Base-by-base conservation (phyloP, 75 land plant species). In the Isoetes taiwanensis region DNA sequence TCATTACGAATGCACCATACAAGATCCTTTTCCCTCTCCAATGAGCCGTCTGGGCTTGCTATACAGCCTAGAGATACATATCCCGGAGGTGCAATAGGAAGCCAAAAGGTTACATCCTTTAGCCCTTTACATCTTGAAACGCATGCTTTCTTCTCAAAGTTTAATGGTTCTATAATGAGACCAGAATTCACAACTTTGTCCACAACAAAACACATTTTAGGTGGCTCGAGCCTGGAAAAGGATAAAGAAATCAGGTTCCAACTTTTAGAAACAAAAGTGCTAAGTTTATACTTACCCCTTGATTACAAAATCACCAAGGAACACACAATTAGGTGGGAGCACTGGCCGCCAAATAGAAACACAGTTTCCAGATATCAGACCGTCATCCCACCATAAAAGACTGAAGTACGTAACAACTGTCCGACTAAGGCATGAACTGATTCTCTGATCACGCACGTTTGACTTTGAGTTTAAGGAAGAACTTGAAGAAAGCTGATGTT, bases 331-430 rank as follows among this genome's bases (percentile, higher is more conserved):
- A 48, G 65, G 60, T 38, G 81, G 82, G 26, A 81, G 67, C 26
- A 67, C 56, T 12, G 99, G 99, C 30, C 99, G 85, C 99, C 99
- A 94, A 31, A 94, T 74, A 8, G 99, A 94, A 33, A 94, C 21
- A 17, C 75, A 73, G 26, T 72, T 76, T 43, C 58, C 73, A 17
- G 75, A 72, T 16, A 28, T 61, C 5, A 68, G 59, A n/a, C 81
- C 85, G 32, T 76, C 68, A 52, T 94, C 83, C 84, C 84, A 94
- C 99, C 99, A 94, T 9, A 94, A 37, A 64, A 37, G 16, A 55
- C 32, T 53, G 64, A 59, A 37, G 73, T 52, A 24, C 34, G 32
- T 32, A 57, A 57, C 6, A 34, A 38, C 26, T 57, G 41, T 32
- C 38, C 59, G 38, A 28, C 59, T 57, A 24, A 38, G 34, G 32